These are phyloP conservation scores for Litsea cubeba DNA, from an alignment of 164 flowering plant genomes.

Conservation along the genomic window DNA sequence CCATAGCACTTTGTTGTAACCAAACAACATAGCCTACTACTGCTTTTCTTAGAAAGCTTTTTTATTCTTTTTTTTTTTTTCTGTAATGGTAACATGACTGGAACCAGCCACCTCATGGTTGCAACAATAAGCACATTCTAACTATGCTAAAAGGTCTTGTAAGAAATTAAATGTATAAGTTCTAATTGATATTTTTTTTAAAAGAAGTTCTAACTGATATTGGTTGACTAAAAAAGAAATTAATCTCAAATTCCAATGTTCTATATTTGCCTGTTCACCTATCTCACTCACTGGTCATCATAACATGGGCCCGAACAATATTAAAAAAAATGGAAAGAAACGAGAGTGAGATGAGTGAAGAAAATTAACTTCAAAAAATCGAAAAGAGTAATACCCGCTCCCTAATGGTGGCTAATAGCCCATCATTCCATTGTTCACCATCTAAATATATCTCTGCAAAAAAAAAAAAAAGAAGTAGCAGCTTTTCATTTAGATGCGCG, in stretches of 20 bases:
- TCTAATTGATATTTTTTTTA: too few species aligned
- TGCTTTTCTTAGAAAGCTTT: background rate
- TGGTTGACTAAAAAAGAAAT: background rate
- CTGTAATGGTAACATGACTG: background rate
- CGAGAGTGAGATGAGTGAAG: background rate
- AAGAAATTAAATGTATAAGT: too few species aligned
- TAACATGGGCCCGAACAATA: background rate
- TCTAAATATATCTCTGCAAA: conserved; percentile 73
- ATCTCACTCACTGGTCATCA: background rate
- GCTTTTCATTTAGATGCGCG: conserved; percentile 8
- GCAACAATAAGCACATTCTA: background rate
- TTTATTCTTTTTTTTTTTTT: too few species aligned
- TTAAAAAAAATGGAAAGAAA: background rate
- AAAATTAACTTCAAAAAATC: background rate
- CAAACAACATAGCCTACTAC: background rate
- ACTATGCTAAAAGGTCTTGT: too few species aligned
- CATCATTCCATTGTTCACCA: conserved; percentile 99
- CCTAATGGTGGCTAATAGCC: conserved; percentile 84
- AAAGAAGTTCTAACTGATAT: too few species aligned
- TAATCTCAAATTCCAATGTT: background rate
- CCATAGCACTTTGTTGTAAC: background rate
- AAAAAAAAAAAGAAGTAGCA: conserved; percentile 3
- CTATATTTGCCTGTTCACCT: background rate
- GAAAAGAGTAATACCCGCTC: conserved; percentile 58
- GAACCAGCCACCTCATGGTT: background rate